A percentile compares a stretch with the other conserved stretches of the same genome.
These are phyloP conservation scores for Millerago galiae DNA, from an alignment of 805 yeast genomes.

Conservation along the genomic window DNA sequence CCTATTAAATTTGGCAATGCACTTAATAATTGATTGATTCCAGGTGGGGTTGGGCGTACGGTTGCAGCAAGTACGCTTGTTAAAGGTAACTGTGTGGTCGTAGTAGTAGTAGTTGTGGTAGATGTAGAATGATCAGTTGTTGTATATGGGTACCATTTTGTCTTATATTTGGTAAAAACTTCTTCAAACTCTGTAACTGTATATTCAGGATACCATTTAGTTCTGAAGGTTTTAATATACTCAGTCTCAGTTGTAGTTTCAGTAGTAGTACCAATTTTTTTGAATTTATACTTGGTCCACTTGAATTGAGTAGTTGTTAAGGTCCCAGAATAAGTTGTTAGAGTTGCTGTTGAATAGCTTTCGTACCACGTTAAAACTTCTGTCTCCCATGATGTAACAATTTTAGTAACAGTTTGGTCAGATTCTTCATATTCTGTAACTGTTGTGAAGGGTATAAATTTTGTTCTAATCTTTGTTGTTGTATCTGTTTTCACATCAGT, in stretches of 20 bases:
- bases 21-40: neutral
- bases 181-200: constrained; percentile 22
- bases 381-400: constrained; percentile 19
- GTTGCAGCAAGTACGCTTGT: neutral
- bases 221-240: constrained; percentile 15
- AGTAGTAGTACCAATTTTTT: constrained; percentile 16
- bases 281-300: constrained; percentile 10
- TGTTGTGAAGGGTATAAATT: constrained; percentile 16
- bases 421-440: constrained; percentile 25
- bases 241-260: constrained; percentile 12
- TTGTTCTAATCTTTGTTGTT: constrained; percentile 11
- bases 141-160: constrained; percentile 21
- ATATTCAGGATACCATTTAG: constrained; percentile 19
- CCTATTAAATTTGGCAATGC: neutral
- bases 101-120: constrained; percentile 8
- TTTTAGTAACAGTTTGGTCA: constrained; percentile 23
- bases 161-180: constrained; percentile 13
- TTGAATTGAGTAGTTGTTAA: constrained; percentile 15
- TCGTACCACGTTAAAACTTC: constrained; percentile 14
- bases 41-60: constrained; percentile 13
- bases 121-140: constrained; percentile 10
- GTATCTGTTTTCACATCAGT: constrained; percentile 12
- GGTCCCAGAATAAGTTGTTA: constrained; percentile 12
- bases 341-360: constrained; percentile 1
- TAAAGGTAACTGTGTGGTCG: neutral